A percentile compares a stretch with the other conserved stretches of the same genome.
Evolutionary conservation across 73 alveolate species (phyloP).

Genomic region (Durusdinium trenchii): DNA sequence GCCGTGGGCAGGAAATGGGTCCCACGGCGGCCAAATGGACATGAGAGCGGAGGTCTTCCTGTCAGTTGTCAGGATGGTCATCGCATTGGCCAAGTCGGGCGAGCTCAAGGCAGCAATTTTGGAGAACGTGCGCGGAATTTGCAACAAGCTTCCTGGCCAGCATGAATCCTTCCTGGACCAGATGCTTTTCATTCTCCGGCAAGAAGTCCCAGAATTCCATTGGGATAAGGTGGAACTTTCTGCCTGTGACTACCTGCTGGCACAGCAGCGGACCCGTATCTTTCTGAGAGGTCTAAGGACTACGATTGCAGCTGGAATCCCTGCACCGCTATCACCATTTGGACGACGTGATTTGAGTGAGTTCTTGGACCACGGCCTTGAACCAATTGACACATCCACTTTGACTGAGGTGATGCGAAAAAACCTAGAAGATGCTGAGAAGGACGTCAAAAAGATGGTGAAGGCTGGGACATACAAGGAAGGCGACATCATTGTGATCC

Average conservation of each 20-base stretch:
- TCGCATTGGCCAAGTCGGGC: background rate
- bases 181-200: too few relatives aligned
- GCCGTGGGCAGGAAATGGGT: slow-evolving; percentile 56
- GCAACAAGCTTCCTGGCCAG: too few relatives aligned
- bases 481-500: background rate
- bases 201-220: background rate
- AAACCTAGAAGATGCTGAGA: background rate
- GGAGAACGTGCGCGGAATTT: slow-evolving; percentile 29
- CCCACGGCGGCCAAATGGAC: background rate
- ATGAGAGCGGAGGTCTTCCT: background rate
- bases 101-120: background rate
- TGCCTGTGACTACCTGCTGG: background rate
- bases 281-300: slow-evolving; percentile 13
- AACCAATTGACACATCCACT: background rate
- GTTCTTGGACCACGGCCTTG: background rate
- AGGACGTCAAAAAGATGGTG: background rate
- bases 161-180: too few relatives aligned
- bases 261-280: slow-evolving; percentile 20
- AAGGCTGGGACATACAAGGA: background rate
- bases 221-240: background rate
- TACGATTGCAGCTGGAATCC: background rate
- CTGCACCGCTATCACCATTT: background rate
- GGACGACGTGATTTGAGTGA: slow-evolving; percentile 7
- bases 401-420: background rate
- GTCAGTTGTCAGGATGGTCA: background rate